phyloP scores from a whole-genome alignment of 139 green algal genomes.

The Chlorella ohadii region DNA sequence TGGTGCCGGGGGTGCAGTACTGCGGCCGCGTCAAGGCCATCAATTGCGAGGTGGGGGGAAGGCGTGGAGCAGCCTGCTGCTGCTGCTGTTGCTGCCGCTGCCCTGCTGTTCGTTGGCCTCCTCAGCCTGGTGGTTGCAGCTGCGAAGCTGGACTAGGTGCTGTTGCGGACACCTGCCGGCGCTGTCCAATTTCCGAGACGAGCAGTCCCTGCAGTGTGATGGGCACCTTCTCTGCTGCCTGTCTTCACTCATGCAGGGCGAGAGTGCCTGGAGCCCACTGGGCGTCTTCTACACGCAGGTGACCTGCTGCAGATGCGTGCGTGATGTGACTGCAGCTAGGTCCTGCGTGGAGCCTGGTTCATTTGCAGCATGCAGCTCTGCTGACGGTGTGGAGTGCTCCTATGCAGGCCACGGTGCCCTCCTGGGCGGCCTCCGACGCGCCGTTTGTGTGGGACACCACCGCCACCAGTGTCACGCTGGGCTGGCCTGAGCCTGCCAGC shows the following conservation, averaged over 20 bases:
- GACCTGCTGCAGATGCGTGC: too few species aligned
- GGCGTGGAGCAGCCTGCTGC: background rate
- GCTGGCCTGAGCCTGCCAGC: constrained; percentile 16
- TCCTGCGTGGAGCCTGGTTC: too few species aligned
- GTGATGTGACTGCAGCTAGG: too few species aligned
- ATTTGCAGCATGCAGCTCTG: too few species aligned
- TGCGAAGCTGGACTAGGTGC: too few species aligned
- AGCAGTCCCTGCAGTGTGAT: too few species aligned
- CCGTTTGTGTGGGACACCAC: constrained; percentile 34
- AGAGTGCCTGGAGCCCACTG: constrained; percentile 20
- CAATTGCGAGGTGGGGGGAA: constrained; percentile 27
- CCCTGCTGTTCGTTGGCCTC: too few species aligned
- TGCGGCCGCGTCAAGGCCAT: constrained; percentile 53
- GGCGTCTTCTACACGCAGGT: constrained; percentile 11
- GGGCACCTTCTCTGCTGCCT: background rate
- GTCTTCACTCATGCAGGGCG: background rate
- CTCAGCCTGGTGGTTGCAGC: too few species aligned
- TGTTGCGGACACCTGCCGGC: too few species aligned
- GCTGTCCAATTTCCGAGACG: too few species aligned
- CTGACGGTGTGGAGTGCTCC: too few species aligned
- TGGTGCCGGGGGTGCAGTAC: constrained; percentile 60
- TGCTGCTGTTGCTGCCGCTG: too few species aligned
- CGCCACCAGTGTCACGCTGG: constrained; percentile 21
- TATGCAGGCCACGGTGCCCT: constrained; percentile 10
- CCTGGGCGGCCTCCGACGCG: constrained; percentile 9